Percentiles rank a stretch among this genome's conserved stretches.
Conservation (phyloP, 371 early-diverging fungal genomes). For the Mucor mucedo region DNA sequence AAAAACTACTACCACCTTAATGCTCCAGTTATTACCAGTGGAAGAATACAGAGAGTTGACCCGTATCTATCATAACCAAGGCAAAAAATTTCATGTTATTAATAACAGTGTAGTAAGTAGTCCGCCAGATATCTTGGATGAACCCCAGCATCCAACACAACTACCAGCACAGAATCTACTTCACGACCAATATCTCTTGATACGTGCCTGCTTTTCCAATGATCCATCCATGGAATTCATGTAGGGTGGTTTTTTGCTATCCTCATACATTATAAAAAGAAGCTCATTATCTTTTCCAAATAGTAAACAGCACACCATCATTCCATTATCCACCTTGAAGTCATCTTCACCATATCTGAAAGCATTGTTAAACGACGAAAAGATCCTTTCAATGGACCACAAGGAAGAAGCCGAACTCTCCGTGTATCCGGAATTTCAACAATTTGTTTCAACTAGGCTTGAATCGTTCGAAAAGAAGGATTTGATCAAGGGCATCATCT, state of each 20-base stretch:
- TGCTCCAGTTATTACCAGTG: constrained; percentile 22
- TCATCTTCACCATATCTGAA: constrained; percentile 24
- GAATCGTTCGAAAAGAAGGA: constrained; percentile 14
- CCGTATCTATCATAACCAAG: constrained; percentile 9
- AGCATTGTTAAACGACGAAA: constrained; percentile 12
- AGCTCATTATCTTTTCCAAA: neutral
- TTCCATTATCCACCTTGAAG: constrained; percentile 18
- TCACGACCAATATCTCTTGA: constrained; percentile 19
- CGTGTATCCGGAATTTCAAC: constrained; percentile 23
- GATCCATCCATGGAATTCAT: constrained; percentile 9
- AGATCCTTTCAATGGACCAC: constrained; percentile 1
- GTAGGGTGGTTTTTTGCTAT: neutral
- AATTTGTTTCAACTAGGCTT: constrained; percentile 22
- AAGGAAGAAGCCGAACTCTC: constrained; percentile 8
- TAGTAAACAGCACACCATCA: constrained; percentile 14
- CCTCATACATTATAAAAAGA: neutral
- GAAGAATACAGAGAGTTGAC: constrained; percentile 31
- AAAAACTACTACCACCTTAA: constrained; percentile 13
- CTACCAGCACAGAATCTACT: constrained; percentile 3
- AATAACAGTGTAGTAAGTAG: neutral
- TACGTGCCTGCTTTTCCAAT: constrained; percentile 16
- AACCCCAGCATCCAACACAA: neutral
- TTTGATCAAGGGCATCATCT: constrained; percentile 18
- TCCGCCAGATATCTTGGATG: constrained; percentile 20
- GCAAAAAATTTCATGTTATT: constrained; percentile 16